Conservation (phyloP, 176 grass and related monocot species). For the Tuctoria greenei region DNA sequence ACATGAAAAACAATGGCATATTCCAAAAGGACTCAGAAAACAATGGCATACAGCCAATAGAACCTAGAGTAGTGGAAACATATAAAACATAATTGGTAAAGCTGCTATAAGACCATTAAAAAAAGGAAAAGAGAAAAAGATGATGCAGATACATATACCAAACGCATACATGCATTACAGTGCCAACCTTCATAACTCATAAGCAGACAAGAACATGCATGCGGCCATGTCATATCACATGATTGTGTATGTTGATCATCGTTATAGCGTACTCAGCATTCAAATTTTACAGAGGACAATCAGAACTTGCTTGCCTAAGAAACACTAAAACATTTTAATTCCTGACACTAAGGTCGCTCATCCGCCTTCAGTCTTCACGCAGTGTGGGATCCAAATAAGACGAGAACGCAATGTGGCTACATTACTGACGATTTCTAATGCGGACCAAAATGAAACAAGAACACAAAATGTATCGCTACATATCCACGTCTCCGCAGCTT, state of each 20-base stretch:
- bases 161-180: neutral
- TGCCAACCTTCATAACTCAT: conserved; percentile 11
- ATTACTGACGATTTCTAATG: conserved; percentile 8
- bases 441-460: neutral
- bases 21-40: neutral
- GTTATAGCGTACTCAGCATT: no score
- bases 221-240: neutral
- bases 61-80: neutral
- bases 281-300: neutral
- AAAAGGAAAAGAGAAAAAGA: no score
- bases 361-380: neutral
- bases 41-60: neutral
- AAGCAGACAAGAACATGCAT: neutral
- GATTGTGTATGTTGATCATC: no score
- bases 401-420: neutral
- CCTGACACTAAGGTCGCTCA: neutral
- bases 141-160: neutral
- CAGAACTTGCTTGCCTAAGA: neutral
- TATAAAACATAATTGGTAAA: neutral
- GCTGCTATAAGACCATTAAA: neutral
- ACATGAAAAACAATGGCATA: neutral
- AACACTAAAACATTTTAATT: neutral
- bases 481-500: neutral
- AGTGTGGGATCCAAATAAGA: neutral
- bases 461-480: neutral